Percentiles rank a stretch among this genome's conserved stretches.
phyloP scores from a whole-genome alignment of 345 rosid genomes.

The Hibiscus mutabilis region DNA sequence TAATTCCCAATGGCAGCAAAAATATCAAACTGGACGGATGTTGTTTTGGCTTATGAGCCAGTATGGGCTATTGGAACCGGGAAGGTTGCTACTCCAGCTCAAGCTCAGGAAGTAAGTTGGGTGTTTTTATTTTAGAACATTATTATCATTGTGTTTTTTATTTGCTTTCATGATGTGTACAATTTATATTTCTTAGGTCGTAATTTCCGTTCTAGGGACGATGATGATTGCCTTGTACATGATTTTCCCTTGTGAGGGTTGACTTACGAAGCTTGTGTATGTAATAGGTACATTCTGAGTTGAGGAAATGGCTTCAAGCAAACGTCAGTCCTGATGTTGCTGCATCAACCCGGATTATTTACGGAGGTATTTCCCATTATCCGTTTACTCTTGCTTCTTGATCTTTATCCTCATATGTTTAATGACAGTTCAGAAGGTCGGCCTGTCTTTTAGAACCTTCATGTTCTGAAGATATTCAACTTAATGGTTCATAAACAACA shows the following conservation, averaged over 20 bases:
- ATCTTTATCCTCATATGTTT: background rate
- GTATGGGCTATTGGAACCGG: slow-evolving; percentile 98
- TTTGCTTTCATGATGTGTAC: background rate
- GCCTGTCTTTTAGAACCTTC: background rate
- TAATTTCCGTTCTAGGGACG: background rate
- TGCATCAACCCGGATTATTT: slow-evolving; percentile 68
- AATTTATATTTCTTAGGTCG: background rate
- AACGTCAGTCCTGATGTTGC: slow-evolving; percentile 66
- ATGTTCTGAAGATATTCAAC: background rate
- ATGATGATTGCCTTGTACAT: background rate
- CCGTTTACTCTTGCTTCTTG: background rate
- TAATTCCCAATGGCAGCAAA: slow-evolving; percentile 32
- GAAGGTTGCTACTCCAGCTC: slow-evolving; percentile 84
- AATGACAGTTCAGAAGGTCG: background rate
- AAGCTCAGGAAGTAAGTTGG: slow-evolving; percentile 84
- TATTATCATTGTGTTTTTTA: background rate
- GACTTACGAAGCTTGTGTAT: background rate
- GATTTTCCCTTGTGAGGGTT: background rate
- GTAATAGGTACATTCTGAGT: slow-evolving; percentile 64
- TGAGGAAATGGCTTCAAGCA: slow-evolving; percentile 80
- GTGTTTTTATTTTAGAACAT: background rate
- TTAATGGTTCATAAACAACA: background rate
- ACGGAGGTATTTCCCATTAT: slow-evolving; percentile 58
- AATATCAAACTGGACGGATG: slow-evolving; percentile 55
- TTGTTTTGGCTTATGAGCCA: slow-evolving; percentile 87